Evolutionary conservation across 2,329 filamentous ascomycete genomes (phyloP).

Genomic region (Aspergillus fumigatus): DNA sequence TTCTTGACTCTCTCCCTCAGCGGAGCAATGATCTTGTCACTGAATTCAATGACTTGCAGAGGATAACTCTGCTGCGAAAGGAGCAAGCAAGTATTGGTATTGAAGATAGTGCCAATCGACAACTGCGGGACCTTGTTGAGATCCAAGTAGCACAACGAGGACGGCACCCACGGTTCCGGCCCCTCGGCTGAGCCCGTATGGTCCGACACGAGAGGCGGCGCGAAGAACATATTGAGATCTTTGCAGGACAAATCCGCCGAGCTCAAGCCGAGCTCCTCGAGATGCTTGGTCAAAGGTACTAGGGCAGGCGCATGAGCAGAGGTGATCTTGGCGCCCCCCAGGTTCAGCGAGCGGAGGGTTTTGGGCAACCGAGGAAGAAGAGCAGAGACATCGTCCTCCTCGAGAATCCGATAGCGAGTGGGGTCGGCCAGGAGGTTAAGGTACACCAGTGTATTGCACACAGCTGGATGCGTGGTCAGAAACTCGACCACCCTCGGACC

Average conservation of each 20-base stretch:
- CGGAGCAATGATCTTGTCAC: slow-evolving; percentile 62
- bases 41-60: slow-evolving; percentile 71
- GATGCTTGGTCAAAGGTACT: slow-evolving; percentile 61
- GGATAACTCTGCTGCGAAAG: slow-evolving; percentile 60
- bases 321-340: slow-evolving; percentile 70
- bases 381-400: slow-evolving; percentile 58
- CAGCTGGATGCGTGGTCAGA: slow-evolving; percentile 65
- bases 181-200: slow-evolving; percentile 11
- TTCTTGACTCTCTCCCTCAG: slow-evolving; percentile 60
- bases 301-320: slow-evolving; percentile 60
- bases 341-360: slow-evolving; percentile 67
- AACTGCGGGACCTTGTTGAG: slow-evolving; percentile 63
- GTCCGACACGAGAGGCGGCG: slow-evolving; percentile 19
- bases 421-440: slow-evolving; percentile 70
- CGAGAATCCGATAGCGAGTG: slow-evolving; percentile 66
- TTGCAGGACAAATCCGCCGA: slow-evolving; percentile 59
- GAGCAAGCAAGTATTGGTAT: slow-evolving; percentile 52
- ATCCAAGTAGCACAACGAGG: slow-evolving; percentile 69
- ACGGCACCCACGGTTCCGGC: slow-evolving; percentile 47
- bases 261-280: slow-evolving; percentile 73
- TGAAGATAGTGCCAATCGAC: slow-evolving; percentile 55
- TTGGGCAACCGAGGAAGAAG: slow-evolving; percentile 63
- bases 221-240: slow-evolving; percentile 63
- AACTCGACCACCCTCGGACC: slow-evolving; percentile 66
- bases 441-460: slow-evolving; percentile 59